These are phyloP conservation scores for Quercus berberidifolia DNA, from an alignment of 306 rosid species.

Conservation along the genomic window DNA sequence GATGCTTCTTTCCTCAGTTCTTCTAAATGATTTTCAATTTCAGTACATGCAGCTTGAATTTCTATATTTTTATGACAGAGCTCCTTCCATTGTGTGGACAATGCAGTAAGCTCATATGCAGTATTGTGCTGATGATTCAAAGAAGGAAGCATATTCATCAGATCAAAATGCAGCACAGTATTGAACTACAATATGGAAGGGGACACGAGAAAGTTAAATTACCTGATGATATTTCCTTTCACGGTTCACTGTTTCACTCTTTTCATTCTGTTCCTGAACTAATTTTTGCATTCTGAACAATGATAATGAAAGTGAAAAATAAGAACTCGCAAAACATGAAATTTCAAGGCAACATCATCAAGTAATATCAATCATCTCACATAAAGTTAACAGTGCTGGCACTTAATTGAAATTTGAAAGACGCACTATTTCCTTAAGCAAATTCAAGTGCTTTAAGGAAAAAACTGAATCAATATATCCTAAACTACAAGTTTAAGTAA, in stretches of 20 bases:
- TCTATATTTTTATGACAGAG: conserved; percentile 85
- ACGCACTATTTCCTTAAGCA: background rate
- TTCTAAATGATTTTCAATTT: conserved; percentile 50
- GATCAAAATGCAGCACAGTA: conserved; percentile 7
- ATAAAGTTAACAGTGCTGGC: background rate
- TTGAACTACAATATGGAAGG: conserved; percentile 9
- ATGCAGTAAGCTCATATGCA: conserved; percentile 84
- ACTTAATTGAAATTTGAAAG: background rate
- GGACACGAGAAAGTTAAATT: conserved; percentile 19
- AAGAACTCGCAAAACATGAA: conserved; percentile 16
- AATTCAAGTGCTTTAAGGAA: background rate
- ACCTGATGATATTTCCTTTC: conserved; percentile 97
- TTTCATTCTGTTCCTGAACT: conserved; percentile 64
- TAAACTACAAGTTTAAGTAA: background rate
- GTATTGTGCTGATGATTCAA: conserved; percentile 71
- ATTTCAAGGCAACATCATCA: background rate
- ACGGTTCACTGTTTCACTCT: conserved; percentile 88
- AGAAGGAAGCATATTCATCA: background rate
- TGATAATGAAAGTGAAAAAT: conserved; percentile 16
- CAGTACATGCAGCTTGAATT: conserved; percentile 67
- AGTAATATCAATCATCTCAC: background rate
- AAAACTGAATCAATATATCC: background rate
- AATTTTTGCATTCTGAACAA: conserved; percentile 80
- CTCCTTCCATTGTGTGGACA: conserved; percentile 86
- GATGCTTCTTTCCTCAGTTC: conserved; percentile 63